A percentile compares a stretch with the other conserved stretches of the same genome.
Conservation (phyloP, 2,329 filamentous ascomycete species). For the Neoascochyta sp. region DNA sequence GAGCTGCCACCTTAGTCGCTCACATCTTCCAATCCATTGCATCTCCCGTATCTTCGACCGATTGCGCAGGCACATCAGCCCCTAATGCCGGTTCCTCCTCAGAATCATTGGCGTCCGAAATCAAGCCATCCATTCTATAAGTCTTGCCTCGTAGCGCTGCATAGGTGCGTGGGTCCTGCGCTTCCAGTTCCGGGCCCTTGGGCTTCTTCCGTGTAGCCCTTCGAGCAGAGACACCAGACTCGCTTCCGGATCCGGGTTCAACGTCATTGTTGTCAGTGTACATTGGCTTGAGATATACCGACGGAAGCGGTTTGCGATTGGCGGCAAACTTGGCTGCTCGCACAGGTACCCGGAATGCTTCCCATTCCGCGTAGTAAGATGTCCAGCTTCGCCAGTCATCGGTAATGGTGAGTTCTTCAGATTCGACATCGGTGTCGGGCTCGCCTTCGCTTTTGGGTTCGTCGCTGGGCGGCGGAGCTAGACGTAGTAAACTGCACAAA, state of each 20-base stretch:
- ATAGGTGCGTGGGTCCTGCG: slow-evolving; percentile 19
- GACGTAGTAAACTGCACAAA: slow-evolving; percentile 45
- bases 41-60: slow-evolving; percentile 2
- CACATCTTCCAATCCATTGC: slow-evolving; percentile 8
- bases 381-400: slow-evolving; percentile 49
- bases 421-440: slow-evolving; percentile 19
- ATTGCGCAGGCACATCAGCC: slow-evolving; percentile 5
- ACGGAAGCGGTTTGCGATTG: slow-evolving; percentile 13
- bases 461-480: slow-evolving; percentile 17
- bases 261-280: too few relatives aligned
- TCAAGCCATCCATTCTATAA: slow-evolving; percentile 1
- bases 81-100: slow-evolving; percentile 3
- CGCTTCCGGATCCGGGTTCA: slow-evolving; percentile 1
- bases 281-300: background rate
- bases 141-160: slow-evolving; percentile 17
- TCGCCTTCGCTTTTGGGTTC: slow-evolving; percentile 11
- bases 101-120: slow-evolving; percentile 1
- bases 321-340: slow-evolving; percentile 13
- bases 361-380: slow-evolving; percentile 51
- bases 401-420: slow-evolving; percentile 33
- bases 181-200: slow-evolving; percentile 14
- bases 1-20: too few relatives aligned
- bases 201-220: slow-evolving; percentile 2
- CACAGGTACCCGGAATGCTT: slow-evolving; percentile 29
- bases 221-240: slow-evolving; percentile 4